Conservation (phyloP, 768 basidiomycete genomes). For the Ramaria sp. region DNA sequence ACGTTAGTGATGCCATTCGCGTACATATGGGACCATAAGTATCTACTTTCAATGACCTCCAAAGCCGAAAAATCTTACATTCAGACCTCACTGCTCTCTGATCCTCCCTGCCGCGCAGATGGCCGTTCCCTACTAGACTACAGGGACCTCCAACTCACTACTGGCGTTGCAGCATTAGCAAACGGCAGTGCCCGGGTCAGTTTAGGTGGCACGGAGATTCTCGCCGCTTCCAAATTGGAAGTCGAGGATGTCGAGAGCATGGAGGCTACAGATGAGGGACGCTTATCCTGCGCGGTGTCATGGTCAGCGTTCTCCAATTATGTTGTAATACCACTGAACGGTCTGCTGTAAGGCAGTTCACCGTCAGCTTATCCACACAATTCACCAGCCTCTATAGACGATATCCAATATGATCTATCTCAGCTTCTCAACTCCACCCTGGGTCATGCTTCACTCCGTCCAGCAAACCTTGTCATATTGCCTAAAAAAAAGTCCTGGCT, state of each 20-base stretch:
- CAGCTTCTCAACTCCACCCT: slow-evolving; percentile 52
- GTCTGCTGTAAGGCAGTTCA: slow-evolving; percentile 53
- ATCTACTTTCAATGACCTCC: slow-evolving; percentile 24
- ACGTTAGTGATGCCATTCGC: no score
- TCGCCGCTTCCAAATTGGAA: slow-evolving; percentile 73
- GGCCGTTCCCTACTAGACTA: slow-evolving; percentile 61
- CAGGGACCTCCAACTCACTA: slow-evolving; percentile 61
- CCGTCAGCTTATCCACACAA: slow-evolving; percentile 72
- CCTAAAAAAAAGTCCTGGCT: slow-evolving; percentile 61
- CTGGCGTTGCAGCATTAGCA: slow-evolving; percentile 67
- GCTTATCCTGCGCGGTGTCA: slow-evolving; percentile 57
- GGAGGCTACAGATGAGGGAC: slow-evolving; percentile 45
- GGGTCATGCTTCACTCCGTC: slow-evolving; percentile 55
- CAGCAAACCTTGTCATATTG: slow-evolving; percentile 47
- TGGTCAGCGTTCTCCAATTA: slow-evolving; percentile 44
- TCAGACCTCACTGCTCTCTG: slow-evolving; percentile 47
- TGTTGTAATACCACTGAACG: neutral
- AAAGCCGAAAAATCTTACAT: slow-evolving; percentile 78
- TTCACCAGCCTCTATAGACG: slow-evolving; percentile 53
- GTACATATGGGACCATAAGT: neutral
- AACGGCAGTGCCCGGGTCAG: slow-evolving; percentile 74
- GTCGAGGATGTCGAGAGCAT: slow-evolving; percentile 46
- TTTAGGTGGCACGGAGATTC: slow-evolving; percentile 74
- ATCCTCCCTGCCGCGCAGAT: slow-evolving; percentile 61
- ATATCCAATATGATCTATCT: slow-evolving; percentile 66